Percentiles rank a stretch among this genome's conserved stretches.
These are phyloP conservation scores for Fusarium vanettenii DNA, from an alignment of 2,329 filamentous ascomycete genomes.

Conservation along the genomic window DNA sequence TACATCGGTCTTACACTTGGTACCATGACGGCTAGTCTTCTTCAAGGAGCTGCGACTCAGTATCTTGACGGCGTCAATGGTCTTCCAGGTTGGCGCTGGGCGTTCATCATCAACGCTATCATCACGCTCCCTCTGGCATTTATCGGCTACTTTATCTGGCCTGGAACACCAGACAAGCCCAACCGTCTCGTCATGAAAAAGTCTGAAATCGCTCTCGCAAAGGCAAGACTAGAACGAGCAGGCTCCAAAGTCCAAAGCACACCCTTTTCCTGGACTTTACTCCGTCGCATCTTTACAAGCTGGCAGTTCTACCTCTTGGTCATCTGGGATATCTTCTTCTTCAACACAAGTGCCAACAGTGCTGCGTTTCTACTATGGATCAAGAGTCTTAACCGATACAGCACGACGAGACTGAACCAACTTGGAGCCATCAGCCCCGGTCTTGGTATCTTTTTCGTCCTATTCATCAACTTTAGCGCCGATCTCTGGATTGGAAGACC, in stretches of 20 bases:
- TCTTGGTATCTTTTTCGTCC: conserved; percentile 33
- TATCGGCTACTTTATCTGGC: conserved; percentile 31
- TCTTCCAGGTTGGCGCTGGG: conserved; percentile 29
- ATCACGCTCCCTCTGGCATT: conserved; percentile 33
- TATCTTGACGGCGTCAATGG: conserved; percentile 26
- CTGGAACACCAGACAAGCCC: conserved; percentile 25
- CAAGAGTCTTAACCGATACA: conserved; percentile 29
- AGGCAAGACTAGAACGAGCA: conserved; percentile 4
- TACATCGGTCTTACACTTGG: conserved; percentile 30
- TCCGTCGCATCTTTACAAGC: conserved; percentile 25
- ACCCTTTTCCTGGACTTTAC: conserved; percentile 9
- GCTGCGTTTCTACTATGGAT: conserved; percentile 34
- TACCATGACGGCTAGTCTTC: conserved; percentile 25
- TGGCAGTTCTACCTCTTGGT: conserved; percentile 28
- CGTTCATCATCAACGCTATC: conserved; percentile 33
- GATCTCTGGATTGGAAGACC: conserved; percentile 34
- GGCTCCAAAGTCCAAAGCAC: conserved; percentile 22
- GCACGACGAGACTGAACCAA: conserved; percentile 23
- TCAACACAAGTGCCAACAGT: conserved; percentile 28
- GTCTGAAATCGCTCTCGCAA: conserved; percentile 11
- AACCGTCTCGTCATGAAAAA: conserved; percentile 22
- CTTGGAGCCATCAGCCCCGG: conserved; percentile 31
- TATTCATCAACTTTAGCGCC: conserved; percentile 38
- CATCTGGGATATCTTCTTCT: conserved; percentile 30
- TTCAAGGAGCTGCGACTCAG: conserved; percentile 25